Conservation (phyloP, 148 eudicot genomes). For the Silene latifolia region DNA sequence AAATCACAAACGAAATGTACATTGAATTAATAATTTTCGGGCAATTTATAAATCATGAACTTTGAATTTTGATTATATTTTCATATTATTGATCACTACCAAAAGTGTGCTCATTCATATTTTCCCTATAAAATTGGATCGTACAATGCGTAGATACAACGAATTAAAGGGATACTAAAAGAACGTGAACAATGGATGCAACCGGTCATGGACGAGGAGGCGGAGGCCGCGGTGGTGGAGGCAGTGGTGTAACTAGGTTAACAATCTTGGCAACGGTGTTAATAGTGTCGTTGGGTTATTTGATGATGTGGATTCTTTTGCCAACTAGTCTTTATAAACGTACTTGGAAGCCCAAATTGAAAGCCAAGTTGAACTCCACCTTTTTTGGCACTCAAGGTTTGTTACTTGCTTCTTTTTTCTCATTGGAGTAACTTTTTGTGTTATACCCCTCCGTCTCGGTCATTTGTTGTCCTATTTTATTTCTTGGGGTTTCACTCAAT, state of each 20-base stretch:
- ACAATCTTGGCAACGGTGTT: conserved; percentile 19
- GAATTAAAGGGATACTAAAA: not conserved
- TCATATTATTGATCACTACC: too few relatives aligned
- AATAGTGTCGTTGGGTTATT: conserved; percentile 38
- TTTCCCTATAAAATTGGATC: too few relatives aligned
- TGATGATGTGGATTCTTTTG: conserved; percentile 46
- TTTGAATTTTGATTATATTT: not conserved
- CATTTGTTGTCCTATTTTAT: too few relatives aligned
- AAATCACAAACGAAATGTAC: not conserved
- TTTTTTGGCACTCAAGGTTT: conserved; percentile 63
- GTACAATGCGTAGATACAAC: not conserved
- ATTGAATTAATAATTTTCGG: not conserved
- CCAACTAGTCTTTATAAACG: conserved; percentile 37
- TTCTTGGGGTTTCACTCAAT: too few relatives aligned
- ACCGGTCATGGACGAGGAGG: not conserved
- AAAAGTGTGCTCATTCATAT: too few relatives aligned
- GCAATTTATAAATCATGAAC: not conserved
- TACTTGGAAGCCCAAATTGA: conserved; percentile 40
- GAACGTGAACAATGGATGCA: conserved; percentile 10
- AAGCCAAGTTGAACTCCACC: conserved; percentile 36
- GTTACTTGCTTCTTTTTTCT: not conserved
- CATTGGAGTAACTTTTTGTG: too few relatives aligned
- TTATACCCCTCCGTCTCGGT: too few relatives aligned
- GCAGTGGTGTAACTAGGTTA: conserved; percentile 11
- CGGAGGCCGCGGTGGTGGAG: not conserved